Evolutionary conservation across 352 stramenopile genomes (phyloP), one percentile per base, ranked within the genome.

Genomic region (Phytopythium kandeliae): DNA sequence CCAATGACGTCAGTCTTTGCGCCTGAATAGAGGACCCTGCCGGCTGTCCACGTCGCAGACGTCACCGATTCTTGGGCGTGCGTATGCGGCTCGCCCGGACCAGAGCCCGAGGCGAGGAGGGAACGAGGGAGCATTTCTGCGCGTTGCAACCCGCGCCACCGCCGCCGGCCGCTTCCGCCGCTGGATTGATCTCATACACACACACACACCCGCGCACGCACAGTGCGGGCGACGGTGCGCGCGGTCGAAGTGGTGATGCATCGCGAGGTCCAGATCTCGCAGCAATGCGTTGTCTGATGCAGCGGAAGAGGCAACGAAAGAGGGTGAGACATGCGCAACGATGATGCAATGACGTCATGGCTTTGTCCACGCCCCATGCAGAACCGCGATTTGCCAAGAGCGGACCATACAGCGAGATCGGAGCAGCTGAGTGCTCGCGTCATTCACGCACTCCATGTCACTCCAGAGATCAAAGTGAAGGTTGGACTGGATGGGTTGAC

Each of bases 11-110:
- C 51, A 57, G 38, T 42, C 16, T 24, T 40, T 44, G 7, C 34
- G 34, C 34, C 51, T 4, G 13, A 44, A 48, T 57, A 57, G 24
- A 48, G 35, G 12, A 4, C 30, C 24, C 26, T 42, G 7, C 4
- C 21, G 28, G 24, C 41, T 48, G 30, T 63, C 57, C 59, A 71
- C 63, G 63, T 71, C 63, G 44, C 44, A 8, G 59, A 43, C 58
- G 40, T 37, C 25, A 51, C 37, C 42, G n/a, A n/a, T n/a, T n/a
- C n/a, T n/a, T n/a, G n/a, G n/a, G n/a, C n/a, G n/a, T n/a, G n/a
- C n/a, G n/a, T n/a, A n/a, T n/a, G n/a, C n/a, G n/a, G 16, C 21
- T 10, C 12, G 1, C 24, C 44, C n/a, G 10, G 21, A 11, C 28
- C 5, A n/a, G 16, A 48, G 13, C 24, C 24, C 21, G 22, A 51